These are phyloP conservation scores for Russula olivacea DNA, from an alignment of 768 basidiomycete genomes.

Conservation along the genomic window DNA sequence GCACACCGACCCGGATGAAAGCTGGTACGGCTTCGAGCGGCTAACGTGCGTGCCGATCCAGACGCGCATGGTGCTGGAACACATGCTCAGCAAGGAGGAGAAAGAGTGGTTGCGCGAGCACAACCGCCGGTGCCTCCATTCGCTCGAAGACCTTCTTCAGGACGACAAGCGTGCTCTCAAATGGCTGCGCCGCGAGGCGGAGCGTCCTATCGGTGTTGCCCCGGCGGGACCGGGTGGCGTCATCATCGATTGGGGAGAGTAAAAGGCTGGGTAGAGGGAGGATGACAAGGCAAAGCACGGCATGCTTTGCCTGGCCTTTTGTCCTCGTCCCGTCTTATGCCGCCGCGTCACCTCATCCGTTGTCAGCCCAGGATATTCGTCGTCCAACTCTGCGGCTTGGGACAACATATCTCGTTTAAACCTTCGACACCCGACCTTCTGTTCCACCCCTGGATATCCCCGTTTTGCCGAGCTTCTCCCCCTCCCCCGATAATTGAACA, in stretches of 20 bases:
- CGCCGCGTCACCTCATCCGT: neutral
- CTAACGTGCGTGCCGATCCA: constrained; percentile 94
- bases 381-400: neutral
- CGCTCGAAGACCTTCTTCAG: constrained; percentile 57
- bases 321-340: neutral
- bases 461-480: neutral
- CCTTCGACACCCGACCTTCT: neutral
- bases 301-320: neutral
- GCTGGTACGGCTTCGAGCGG: constrained; percentile 89
- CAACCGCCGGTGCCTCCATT: constrained; percentile 65
- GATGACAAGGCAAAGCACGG: neutral
- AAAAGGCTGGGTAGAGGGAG: neutral
- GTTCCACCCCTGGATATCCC: constrained; percentile 11
- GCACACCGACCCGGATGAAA: constrained; percentile 61
- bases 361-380: neutral
- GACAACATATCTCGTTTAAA: no score
- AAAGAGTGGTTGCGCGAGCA: constrained; percentile 85
- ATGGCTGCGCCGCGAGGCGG: constrained; percentile 73
- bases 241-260: constrained; percentile 74
- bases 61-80: constrained; percentile 79
- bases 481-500: neutral
- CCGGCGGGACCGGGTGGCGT: constrained; percentile 59
- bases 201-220: constrained; percentile 69
- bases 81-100: constrained; percentile 80
- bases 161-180: constrained; percentile 76